Conservation (phyloP, 2,329 filamentous ascomycete species). For the Acrocalymma vagum region DNA sequence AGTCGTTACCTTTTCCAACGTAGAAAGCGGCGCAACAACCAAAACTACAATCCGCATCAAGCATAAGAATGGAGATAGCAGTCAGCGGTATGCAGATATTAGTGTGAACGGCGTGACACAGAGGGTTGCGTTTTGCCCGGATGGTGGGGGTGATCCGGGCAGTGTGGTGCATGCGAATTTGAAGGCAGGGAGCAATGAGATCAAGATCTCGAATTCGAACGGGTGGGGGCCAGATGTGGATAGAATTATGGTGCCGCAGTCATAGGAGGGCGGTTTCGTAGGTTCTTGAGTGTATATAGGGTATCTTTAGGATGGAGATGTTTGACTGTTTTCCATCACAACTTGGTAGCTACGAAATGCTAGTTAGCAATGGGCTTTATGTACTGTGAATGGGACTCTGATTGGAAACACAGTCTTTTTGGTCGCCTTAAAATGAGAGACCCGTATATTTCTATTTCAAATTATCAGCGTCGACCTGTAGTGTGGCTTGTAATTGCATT, state of each 20-base stretch:
- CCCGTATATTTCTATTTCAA: no score
- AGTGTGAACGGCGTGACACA: slow-evolving; percentile 63
- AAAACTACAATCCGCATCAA: slow-evolving; percentile 63
- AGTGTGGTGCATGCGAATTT: slow-evolving; percentile 60
- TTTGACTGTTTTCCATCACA: no score
- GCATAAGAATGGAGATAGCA: slow-evolving; percentile 64
- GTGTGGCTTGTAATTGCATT: no score
- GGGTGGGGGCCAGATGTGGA: slow-evolving; percentile 64
- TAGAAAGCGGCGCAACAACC: slow-evolving; percentile 55
- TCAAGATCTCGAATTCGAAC: slow-evolving; percentile 57
- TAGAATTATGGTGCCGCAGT: slow-evolving; percentile 61
- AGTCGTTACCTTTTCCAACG: slow-evolving; percentile 57
- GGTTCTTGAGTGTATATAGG: no score
- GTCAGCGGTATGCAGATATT: slow-evolving; percentile 62
- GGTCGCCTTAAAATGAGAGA: no score
- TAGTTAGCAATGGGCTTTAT: no score
- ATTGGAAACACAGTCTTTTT: no score
- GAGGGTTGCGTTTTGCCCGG: slow-evolving; percentile 64
- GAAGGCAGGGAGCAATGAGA: slow-evolving; percentile 58
- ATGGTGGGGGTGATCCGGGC: slow-evolving; percentile 54
- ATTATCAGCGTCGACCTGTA: no score
- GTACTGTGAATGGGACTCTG: no score
- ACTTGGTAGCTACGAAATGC: no score
- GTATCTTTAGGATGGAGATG: no score
- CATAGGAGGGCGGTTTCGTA: no score